Conservation (phyloP, 805 yeast genomes). For the Teunomyces pallodes region DNA sequence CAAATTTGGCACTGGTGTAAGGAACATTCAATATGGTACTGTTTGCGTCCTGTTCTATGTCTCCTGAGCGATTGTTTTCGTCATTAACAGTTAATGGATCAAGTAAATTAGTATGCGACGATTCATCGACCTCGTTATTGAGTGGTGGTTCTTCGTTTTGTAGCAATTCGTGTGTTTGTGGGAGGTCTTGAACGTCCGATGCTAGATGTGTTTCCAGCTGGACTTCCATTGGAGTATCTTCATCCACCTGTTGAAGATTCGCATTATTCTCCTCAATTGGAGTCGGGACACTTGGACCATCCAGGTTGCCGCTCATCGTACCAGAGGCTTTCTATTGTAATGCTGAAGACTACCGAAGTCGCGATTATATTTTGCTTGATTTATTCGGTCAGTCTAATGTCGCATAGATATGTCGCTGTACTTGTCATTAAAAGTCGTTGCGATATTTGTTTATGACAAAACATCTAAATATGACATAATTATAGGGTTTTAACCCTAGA, state of each 20-base stretch:
- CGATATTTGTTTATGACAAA: background rate
- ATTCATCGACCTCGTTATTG: background rate
- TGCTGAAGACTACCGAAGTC: background rate
- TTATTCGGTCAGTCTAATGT: background rate
- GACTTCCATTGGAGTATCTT: background rate
- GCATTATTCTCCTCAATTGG: background rate
- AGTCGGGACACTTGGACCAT: background rate
- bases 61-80: background rate
- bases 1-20: conserved; percentile 17
- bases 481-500: background rate
- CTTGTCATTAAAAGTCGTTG: background rate
- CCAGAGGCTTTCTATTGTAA: background rate
- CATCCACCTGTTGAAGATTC: background rate
- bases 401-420: background rate
- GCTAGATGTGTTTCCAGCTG: background rate
- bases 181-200: background rate
- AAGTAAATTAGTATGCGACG: background rate
- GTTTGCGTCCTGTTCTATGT: conserved; percentile 10
- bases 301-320: background rate
- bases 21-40: conserved; percentile 7
- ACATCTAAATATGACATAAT: background rate
- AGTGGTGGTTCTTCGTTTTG: background rate
- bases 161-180: background rate
- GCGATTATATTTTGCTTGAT: background rate
- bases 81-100: background rate